phyloP scores from a whole-genome alignment of 2,329 filamentous ascomycete species.

The Calonectria henricotiae region DNA sequence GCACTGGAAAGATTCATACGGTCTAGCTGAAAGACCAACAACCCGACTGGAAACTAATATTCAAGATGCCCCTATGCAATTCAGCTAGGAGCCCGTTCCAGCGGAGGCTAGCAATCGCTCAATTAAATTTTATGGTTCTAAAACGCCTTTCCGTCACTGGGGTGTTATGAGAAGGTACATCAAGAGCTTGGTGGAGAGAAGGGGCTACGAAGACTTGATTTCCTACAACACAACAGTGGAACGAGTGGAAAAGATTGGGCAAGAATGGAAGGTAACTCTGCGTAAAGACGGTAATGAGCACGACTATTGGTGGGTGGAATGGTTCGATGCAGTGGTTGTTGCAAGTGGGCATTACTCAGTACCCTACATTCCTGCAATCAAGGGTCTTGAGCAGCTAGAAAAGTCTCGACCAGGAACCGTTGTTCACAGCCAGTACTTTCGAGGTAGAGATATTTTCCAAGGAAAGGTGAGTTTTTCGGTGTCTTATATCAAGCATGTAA shows the following conservation, averaged over 20 bases:
- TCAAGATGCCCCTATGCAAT: not conserved
- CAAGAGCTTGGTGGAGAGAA: not conserved
- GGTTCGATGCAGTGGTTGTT: conserved; percentile 5
- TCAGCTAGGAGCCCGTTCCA: conserved; percentile 1
- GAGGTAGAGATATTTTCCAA: not conserved
- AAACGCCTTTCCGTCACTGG: not conserved
- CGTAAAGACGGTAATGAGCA: not conserved
- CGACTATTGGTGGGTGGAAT: conserved; percentile 7
- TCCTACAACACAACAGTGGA: not conserved
- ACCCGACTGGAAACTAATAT: conserved; percentile 55
- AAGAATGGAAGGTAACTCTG: not conserved
- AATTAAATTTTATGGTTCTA: not conserved
- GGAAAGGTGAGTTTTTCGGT: not conserved
- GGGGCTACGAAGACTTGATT: not conserved
- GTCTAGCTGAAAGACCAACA: conserved; percentile 69
- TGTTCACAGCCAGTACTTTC: not conserved
- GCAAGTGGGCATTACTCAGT: conserved; percentile 4
- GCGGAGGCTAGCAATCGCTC: not conserved
- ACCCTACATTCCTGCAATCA: not conserved
- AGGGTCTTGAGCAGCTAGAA: not conserved
- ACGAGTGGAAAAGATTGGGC: not conserved
- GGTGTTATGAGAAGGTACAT: not conserved
- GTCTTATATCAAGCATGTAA: not conserved
- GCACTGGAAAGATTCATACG: conserved; percentile 70
- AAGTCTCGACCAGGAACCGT: conserved; percentile 1